Percentiles rank a stretch among this genome's conserved stretches.
phyloP scores from a whole-genome alignment of 1,139 yeast species.

The Taphrina communis region DNA sequence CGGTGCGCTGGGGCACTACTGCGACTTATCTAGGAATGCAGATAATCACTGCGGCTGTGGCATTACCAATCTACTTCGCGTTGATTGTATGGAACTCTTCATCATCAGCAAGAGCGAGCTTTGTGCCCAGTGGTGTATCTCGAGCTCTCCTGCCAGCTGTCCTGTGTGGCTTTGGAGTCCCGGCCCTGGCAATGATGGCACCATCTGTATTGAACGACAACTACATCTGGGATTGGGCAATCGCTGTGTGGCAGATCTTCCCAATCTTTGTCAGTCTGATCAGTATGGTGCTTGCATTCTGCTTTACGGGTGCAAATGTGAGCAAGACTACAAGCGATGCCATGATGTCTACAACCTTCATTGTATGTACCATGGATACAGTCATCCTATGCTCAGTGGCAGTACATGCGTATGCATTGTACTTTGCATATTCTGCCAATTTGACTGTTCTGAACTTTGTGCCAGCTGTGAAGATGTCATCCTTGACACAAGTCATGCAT shows the following conservation, averaged over 20 bases:
- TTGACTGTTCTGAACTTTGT: conserved; percentile 5
- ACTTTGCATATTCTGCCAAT: not conserved
- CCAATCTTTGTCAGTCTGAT: conserved; percentile 21
- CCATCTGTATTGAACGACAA: conserved; percentile 9
- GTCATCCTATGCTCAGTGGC: conserved; percentile 29
- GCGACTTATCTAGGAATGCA: conserved; percentile 13
- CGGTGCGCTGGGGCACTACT: conserved; percentile 28
- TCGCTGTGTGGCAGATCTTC: conserved; percentile 33
- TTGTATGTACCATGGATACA: conserved; percentile 24
- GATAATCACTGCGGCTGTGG: conserved; percentile 19
- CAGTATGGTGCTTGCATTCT: conserved; percentile 13
- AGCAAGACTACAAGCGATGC: conserved; percentile 33
- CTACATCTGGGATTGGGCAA: conserved; percentile 1
- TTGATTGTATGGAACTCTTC: conserved; percentile 23
- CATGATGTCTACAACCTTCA: conserved; percentile 36
- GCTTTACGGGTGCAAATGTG: conserved; percentile 18
- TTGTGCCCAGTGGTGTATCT: conserved; percentile 31
- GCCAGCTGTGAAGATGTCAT: conserved; percentile 10
- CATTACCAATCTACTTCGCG: conserved; percentile 24
- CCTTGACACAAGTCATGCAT: conserved; percentile 14
- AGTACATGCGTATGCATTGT: conserved; percentile 28
- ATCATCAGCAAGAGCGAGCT: conserved; percentile 34
- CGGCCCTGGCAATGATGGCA: conserved; percentile 12
- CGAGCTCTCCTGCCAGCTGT: conserved; percentile 35
- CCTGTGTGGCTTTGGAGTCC: conserved; percentile 18